Base-by-base conservation (phyloP, 352 stramenopile species). In the Globisporangium alternatum region DNA sequence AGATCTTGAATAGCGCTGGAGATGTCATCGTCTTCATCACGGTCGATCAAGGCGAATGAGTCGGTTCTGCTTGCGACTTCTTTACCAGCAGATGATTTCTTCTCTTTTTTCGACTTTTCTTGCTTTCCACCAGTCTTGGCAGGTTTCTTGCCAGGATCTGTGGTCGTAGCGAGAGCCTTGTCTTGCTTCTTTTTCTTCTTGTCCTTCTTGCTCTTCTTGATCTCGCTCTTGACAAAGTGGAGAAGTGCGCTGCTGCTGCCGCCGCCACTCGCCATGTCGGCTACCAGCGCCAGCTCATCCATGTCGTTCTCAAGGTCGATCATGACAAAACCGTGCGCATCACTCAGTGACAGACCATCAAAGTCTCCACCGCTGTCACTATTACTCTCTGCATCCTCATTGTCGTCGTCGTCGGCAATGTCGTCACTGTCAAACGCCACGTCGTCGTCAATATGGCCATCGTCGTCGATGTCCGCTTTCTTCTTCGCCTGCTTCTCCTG, bases 281-380 rank as follows among this genome's bases (percentile, higher is more conserved):
- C 74, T 30, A 72, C 65, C 3, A 81, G 57, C 22, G 62, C 71
- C 39, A 81, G 37, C 41, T 84, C 68, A 44, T 85, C 77, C 54
- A 81, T 39, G 21, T 81, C 75, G n/a, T 55, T 72, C 57, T 77
- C 70, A 5, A 81, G 28, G 52, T 83, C 70, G 10, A 83, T 53
- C 47, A 86, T 45, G 5, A 83, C 70, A 62, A 82, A 86, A 13
- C 69, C 67, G 17, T 68, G 60, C 5, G 64, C 69, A 19, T 66
- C 67, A 17, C 73, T 74, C 10, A 64, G 64, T 33, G 76, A 71
- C 0, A 72, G 41, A 33, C 48, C 53, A 10, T 48, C 33, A 37
- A 39, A 55, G 31, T 55, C 48, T 4, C 13, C 48, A 2, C 48
- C 44, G 17, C 35, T 51, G 7, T 56, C 61, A 12, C 15, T 48